Evolutionary conservation across 2,329 filamentous ascomycete genomes (phyloP), one percentile per base, ranked within the genome.

Genomic region (Hymenoscyphus infarciens): DNA sequence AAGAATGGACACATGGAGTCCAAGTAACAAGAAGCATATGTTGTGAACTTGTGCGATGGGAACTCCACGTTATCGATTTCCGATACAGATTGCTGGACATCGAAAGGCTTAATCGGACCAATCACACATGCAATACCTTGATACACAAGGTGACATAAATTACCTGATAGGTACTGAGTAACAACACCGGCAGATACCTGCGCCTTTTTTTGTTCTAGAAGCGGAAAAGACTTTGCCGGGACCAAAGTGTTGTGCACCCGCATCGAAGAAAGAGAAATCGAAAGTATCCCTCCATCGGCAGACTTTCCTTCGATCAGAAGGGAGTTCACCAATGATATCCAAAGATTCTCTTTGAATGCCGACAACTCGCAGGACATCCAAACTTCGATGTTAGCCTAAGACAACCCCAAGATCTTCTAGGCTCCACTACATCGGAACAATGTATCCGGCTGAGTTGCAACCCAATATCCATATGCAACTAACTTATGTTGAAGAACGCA

Each of bases 391-490:
- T 52, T 22, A 52, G 45, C 45, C 45, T 22, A 52, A 52, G 19
- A 13, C 10, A 22, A 25, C 10, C 45, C 3, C 19, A 25, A 52
- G 45, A 22, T 52, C 19, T 52, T 13, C 11, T 52, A 22, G 19
- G 45, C 45, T 52, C 19, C 45, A 13, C 45, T 52, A 25, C 45
- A 52, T 22, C 45, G 45, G 45, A 22, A 25, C 10, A 10, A 22
- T 52, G n/a, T 11, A 25, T 52, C 45, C 45, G 45, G 19, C 45
- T 52, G 45, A 52, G 45, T 52, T 52, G 45, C 19, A 52, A 25
- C 45, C 45, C 25, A 49, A 49, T 49, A 25, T 49, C 8, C n/a
- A 22, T 22, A 45, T 45, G 42, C 42, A 45, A 5, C 16, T 45
- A 45, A 19, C 42, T 25, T 52, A 52, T 22, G 45, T 22, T 25